Conservation (phyloP, 2,329 filamentous ascomycete species). For the Trichophyton schoenleinii region DNA sequence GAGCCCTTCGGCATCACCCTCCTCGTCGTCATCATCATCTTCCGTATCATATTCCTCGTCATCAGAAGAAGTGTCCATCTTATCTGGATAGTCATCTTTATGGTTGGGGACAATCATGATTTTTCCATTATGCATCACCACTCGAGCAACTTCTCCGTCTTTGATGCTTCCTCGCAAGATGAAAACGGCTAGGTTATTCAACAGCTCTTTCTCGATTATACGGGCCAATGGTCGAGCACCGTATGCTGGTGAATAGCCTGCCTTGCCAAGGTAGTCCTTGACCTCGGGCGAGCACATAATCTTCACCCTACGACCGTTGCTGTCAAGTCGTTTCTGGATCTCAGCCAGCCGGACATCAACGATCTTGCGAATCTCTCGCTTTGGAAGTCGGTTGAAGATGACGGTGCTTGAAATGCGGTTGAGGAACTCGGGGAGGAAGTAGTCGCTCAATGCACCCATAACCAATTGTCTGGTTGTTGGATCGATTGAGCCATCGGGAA, state of each 20-base stretch:
- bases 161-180: constrained; percentile 74
- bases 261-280: constrained; percentile 81
- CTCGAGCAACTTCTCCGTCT: constrained; percentile 71
- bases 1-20: constrained; percentile 46
- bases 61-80: constrained; percentile 52
- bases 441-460: constrained; percentile 79
- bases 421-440: constrained; percentile 96
- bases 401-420: constrained; percentile 94
- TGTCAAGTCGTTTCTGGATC: constrained; percentile 78
- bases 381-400: constrained; percentile 95
- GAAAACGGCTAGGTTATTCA: constrained; percentile 83
- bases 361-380: constrained; percentile 82
- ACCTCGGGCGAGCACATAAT: constrained; percentile 75
- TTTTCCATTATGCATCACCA: constrained; percentile 67
- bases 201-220: constrained; percentile 91
- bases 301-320: constrained; percentile 73
- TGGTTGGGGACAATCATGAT: constrained; percentile 79
- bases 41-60: constrained; percentile 62
- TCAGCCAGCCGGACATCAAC: constrained; percentile 80
- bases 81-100: constrained; percentile 47
- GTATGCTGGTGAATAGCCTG: constrained; percentile 90
- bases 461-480: constrained; percentile 75
- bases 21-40: constrained; percentile 57
- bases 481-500: constrained; percentile 74
- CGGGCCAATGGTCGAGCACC: constrained; percentile 78